Percentiles rank a stretch among this genome's conserved stretches.
phyloP scores from a whole-genome alignment of 2,329 filamentous ascomycete species.

The Alternaria gansuensis region DNA sequence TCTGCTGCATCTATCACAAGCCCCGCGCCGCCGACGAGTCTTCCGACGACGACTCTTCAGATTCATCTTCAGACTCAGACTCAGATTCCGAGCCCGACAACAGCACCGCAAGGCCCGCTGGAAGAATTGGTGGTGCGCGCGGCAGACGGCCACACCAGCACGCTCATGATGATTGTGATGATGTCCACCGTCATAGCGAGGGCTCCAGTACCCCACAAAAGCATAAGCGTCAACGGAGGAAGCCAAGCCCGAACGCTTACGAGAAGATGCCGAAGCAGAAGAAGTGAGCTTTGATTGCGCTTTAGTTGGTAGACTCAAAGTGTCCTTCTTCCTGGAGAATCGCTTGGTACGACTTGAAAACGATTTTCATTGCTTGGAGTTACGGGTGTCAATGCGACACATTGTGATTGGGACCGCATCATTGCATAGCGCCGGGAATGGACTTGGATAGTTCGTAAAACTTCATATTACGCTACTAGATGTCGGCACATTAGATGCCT shows the following conservation, averaged over 20 bases:
- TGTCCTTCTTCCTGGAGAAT: background rate
- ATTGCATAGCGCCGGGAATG: constrained; percentile 27
- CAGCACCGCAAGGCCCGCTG: constrained; percentile 57
- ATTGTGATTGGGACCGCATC: constrained; percentile 15
- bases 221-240: constrained; percentile 55
- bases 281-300: constrained; percentile 29
- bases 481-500: constrained; percentile 25
- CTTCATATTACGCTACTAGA: constrained; percentile 28
- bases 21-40: constrained; percentile 76
- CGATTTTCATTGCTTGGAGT: constrained; percentile 26
- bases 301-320: constrained; percentile 12
- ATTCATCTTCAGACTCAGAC: constrained; percentile 65
- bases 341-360: constrained; percentile 22
- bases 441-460: constrained; percentile 14
- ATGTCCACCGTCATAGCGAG: constrained; percentile 53
- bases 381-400: constrained; percentile 12
- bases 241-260: constrained; percentile 81
- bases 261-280: constrained; percentile 73
- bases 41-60: constrained; percentile 71
- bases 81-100: constrained; percentile 63
- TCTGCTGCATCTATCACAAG: constrained; percentile 99
- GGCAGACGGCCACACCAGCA: constrained; percentile 42
- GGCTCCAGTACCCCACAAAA: constrained; percentile 53
- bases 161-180: constrained; percentile 47
- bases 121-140: constrained; percentile 35